These are phyloP conservation scores for Musa acuminata DNA, from an alignment of 176 grass and related monocot genomes.

Conservation along the genomic window DNA sequence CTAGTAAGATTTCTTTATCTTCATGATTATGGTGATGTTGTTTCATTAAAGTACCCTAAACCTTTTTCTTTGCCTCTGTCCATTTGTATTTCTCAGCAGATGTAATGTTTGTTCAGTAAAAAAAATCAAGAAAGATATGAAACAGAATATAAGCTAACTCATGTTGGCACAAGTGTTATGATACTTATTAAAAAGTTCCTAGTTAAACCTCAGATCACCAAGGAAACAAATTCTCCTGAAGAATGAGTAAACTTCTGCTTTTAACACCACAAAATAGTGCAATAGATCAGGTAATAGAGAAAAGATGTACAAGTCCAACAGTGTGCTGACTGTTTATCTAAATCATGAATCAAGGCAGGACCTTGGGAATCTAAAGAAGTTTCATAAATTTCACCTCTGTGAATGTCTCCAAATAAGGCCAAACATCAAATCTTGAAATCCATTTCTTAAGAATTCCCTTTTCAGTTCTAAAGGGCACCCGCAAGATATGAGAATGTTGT, in stretches of 20 bases:
- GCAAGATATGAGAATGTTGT: conserved; percentile 65
- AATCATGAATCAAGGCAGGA: background rate
- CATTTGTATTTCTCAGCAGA: background rate
- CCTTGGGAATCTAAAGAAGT: background rate
- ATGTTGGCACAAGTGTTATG: background rate
- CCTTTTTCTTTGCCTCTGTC: background rate
- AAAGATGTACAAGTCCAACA: no score
- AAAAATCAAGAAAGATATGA: background rate
- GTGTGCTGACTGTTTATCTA: background rate
- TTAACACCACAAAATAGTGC: background rate
- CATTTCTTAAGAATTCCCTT: conserved; percentile 83
- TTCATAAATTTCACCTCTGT: conserved; percentile 34
- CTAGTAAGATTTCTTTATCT: no score
- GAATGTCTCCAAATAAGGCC: conserved; percentile 87
- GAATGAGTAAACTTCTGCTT: background rate
- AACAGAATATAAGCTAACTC: background rate
- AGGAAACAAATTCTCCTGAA: background rate
- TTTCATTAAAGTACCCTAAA: no score
- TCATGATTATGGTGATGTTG: no score
- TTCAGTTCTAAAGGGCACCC: conserved; percentile 78
- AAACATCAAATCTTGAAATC: conserved; percentile 99
- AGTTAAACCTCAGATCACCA: background rate
- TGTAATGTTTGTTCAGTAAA: no score
- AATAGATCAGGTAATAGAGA: background rate
- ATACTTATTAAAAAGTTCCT: background rate